Conservation (phyloP, 2,329 filamentous ascomycete genomes). For the Trichophyton rubrum region DNA sequence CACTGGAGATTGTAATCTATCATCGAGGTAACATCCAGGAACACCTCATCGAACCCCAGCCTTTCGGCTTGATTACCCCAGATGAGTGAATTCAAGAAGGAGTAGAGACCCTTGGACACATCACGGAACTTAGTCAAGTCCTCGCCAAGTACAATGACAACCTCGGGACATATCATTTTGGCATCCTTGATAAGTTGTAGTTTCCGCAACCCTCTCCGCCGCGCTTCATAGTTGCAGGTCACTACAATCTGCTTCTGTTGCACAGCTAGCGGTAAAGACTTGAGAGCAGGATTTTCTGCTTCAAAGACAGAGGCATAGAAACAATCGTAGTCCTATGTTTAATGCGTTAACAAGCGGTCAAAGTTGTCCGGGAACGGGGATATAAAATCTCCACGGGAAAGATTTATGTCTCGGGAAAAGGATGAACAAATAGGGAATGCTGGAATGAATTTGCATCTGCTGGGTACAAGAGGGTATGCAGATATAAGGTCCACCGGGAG, state of each 20-base stretch:
- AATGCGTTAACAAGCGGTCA: constrained; percentile 8
- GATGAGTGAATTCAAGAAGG: constrained; percentile 57
- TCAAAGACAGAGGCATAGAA: constrained; percentile 93
- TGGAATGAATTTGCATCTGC: not conserved
- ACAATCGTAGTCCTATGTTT: constrained; percentile 45
- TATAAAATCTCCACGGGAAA: constrained; percentile 1
- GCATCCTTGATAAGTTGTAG: constrained; percentile 77
- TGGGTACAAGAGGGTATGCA: not conserved
- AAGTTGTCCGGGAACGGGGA: not conserved
- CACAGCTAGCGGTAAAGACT: constrained; percentile 62
- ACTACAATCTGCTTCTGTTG: constrained; percentile 89
- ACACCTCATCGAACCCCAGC: constrained; percentile 78
- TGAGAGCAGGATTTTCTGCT: constrained; percentile 61
- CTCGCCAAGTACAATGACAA: constrained; percentile 76
- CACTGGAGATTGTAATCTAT: constrained; percentile 66
- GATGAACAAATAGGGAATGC: not conserved
- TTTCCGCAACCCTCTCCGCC: constrained; percentile 54
- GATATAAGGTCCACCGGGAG: not conserved
- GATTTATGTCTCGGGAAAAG: not conserved
- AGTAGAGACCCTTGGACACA: constrained; percentile 68
- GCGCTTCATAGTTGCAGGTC: constrained; percentile 88
- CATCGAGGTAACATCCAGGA: constrained; percentile 73
- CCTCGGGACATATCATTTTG: constrained; percentile 64
- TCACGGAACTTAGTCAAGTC: constrained; percentile 76
- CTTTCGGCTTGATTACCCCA: constrained; percentile 71